These are phyloP conservation scores for Hemileccinum impolitum DNA, from an alignment of 768 basidiomycete genomes.

Conservation along the genomic window DNA sequence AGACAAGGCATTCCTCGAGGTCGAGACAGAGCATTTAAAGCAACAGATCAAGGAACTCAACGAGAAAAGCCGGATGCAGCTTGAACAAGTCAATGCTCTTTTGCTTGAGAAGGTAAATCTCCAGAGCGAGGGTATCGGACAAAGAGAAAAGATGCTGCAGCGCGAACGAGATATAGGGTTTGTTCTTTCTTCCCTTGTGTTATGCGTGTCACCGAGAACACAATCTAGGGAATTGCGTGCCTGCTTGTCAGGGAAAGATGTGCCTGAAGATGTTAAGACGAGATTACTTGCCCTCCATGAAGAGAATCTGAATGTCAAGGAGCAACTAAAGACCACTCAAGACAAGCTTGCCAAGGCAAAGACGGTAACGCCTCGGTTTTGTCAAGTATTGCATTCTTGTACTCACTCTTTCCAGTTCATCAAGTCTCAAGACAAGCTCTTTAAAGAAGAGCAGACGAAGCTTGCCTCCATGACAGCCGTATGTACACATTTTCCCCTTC, in stretches of 20 bases:
- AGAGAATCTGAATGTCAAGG: constrained; percentile 68
- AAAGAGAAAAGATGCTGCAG: constrained; percentile 82
- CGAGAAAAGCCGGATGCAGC: constrained; percentile 87
- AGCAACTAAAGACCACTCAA: constrained; percentile 63
- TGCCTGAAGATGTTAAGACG: constrained; percentile 80
- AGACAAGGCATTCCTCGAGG: constrained; percentile 76
- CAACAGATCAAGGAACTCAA: constrained; percentile 65
- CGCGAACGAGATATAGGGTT: constrained; percentile 85
- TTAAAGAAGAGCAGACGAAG: constrained; percentile 76
- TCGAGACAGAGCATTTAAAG: constrained; percentile 60
- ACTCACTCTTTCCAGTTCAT: constrained; percentile 63
- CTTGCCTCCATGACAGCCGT: constrained; percentile 47
- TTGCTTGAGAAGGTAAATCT: constrained; percentile 88
- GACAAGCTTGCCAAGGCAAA: constrained; percentile 83
- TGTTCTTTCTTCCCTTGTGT: constrained; percentile 17
- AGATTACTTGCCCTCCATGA: constrained; percentile 74
- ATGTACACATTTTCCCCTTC: constrained; percentile 17
- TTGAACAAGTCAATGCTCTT: constrained; percentile 83
- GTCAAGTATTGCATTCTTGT: neutral
- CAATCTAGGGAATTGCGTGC: constrained; percentile 69
- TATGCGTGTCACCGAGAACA: neutral
- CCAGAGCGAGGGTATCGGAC: constrained; percentile 87
- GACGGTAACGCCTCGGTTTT: constrained; percentile 41
- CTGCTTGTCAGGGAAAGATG: constrained; percentile 69
- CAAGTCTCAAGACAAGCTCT: constrained; percentile 85